Evolutionary conservation across 495 filamentous ascomycete species (phyloP).

Genomic region (Neurospora discreta): DNA sequence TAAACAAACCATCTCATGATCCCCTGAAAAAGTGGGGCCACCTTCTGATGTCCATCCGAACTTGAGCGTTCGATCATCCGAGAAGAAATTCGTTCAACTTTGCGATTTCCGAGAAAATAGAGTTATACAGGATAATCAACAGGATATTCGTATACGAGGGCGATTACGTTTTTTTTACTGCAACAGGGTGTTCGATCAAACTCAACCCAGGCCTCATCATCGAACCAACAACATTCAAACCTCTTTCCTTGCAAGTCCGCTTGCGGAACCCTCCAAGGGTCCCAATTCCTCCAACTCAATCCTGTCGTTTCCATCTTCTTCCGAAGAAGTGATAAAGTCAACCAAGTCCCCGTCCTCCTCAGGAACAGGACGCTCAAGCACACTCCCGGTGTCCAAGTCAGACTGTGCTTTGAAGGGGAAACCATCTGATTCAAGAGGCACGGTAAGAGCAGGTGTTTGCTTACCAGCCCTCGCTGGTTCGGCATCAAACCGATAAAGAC

Average conservation of each 20-base stretch:
- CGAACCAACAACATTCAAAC: not conserved
- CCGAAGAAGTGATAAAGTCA: conserved; percentile 14
- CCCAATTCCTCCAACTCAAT: not conserved
- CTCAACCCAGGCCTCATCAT: not conserved
- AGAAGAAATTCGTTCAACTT: not conserved
- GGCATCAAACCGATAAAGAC: not conserved
- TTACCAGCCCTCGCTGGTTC: not conserved
- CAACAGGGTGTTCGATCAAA: not conserved
- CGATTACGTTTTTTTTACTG: no score
- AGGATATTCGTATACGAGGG: not conserved
- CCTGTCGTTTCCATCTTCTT: not conserved
- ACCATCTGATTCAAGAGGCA: not conserved
- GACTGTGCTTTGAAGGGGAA: not conserved
- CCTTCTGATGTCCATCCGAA: not conserved
- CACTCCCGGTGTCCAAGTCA: not conserved
- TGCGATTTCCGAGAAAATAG: not conserved
- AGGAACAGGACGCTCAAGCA: not conserved
- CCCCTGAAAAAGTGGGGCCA: not conserved
- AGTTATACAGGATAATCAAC: not conserved
- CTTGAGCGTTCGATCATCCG: not conserved
- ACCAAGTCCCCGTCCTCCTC: conserved; percentile 9
- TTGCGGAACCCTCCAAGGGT: not conserved
- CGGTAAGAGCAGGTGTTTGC: not conserved
- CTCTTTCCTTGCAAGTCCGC: not conserved
- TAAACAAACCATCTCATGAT: not conserved